phyloP scores from a whole-genome alignment of 768 basidiomycete species.

The Tricholoma furcatifolium region DNA sequence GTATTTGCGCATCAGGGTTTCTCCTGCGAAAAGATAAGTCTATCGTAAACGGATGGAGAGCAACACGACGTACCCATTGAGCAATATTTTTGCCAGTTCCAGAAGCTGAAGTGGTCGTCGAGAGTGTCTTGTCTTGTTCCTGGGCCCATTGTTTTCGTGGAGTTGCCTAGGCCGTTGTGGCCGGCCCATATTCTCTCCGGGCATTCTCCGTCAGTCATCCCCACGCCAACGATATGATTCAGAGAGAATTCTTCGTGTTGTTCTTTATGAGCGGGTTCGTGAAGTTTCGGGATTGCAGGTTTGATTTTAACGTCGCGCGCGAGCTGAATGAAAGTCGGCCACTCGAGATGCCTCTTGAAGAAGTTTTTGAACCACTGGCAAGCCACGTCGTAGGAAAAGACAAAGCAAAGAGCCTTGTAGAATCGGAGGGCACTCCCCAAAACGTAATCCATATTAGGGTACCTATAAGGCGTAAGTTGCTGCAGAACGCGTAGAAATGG shows the following conservation, averaged over 20 bases:
- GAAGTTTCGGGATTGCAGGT: background rate
- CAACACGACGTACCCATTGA: constrained; percentile 14
- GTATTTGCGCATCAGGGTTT: constrained; percentile 7
- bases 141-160: too few relatives aligned
- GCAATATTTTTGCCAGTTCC: constrained; percentile 28
- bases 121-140: constrained; percentile 23
- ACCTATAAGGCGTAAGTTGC: background rate
- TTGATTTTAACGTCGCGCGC: too few relatives aligned
- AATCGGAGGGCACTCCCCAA: background rate
- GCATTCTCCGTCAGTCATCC: constrained; percentile 4
- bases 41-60: background rate
- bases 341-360: constrained; percentile 14
- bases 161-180: background rate
- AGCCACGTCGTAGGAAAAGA: constrained; percentile 30
- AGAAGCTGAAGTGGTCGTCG: constrained; percentile 29
- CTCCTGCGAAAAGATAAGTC: background rate
- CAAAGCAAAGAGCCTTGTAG: constrained; percentile 3
- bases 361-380: constrained; percentile 28
- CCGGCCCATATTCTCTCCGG: constrained; percentile 2
- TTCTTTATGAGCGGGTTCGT: background rate
- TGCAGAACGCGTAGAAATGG: background rate
- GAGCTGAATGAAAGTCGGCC: background rate
- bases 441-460: constrained; percentile 1
- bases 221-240: constrained; percentile 1
- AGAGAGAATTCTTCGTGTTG: constrained; percentile 16